Evolutionary conservation across 192 early-diverging fungal species (phyloP).

Genomic region (Gamsiella multidivaricata): DNA sequence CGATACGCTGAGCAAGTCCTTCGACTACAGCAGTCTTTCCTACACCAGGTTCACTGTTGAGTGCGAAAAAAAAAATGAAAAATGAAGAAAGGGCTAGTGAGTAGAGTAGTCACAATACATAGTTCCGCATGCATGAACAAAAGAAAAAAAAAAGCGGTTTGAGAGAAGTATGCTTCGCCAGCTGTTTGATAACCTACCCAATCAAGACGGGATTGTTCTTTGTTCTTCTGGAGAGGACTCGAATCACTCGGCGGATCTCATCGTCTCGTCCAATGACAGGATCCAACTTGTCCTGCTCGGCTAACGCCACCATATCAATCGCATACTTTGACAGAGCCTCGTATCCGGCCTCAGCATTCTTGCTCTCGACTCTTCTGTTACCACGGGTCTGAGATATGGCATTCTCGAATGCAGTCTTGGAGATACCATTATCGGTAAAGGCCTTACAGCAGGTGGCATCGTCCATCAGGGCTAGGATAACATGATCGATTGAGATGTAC

Average conservation of each 20-base stretch:
- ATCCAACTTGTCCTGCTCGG: slow-evolving; percentile 91
- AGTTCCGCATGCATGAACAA: neutral
- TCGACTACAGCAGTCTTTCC: slow-evolving; percentile 93
- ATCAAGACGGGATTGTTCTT: slow-evolving; percentile 94
- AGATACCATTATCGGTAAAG: slow-evolving; percentile 76
- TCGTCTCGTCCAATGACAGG: slow-evolving; percentile 97
- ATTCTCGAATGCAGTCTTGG: slow-evolving; percentile 76
- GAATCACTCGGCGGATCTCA: slow-evolving; percentile 94
- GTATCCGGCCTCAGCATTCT: slow-evolving; percentile 87
- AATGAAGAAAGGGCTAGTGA: too few relatives aligned
- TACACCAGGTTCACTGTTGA: slow-evolving; percentile 81
- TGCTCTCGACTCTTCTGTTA: slow-evolving; percentile 83
- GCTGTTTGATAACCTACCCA: slow-evolving; percentile 57
- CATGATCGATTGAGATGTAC: slow-evolving; percentile 88
- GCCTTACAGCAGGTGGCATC: slow-evolving; percentile 68
- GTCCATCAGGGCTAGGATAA: slow-evolving; percentile 87
- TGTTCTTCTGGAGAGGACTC: slow-evolving; percentile 88
- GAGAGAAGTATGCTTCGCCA: neutral
- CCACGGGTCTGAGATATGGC: slow-evolving; percentile 84
- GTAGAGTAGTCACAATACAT: too few relatives aligned
- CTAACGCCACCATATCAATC: slow-evolving; percentile 85
- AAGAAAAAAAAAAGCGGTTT: neutral
- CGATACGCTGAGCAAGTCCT: slow-evolving; percentile 94
- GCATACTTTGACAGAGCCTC: slow-evolving; percentile 97
- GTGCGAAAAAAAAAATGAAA: neutral